Conservation (phyloP, 2,329 filamentous ascomycete genomes). For the Mycosphaerella arachidis region DNA sequence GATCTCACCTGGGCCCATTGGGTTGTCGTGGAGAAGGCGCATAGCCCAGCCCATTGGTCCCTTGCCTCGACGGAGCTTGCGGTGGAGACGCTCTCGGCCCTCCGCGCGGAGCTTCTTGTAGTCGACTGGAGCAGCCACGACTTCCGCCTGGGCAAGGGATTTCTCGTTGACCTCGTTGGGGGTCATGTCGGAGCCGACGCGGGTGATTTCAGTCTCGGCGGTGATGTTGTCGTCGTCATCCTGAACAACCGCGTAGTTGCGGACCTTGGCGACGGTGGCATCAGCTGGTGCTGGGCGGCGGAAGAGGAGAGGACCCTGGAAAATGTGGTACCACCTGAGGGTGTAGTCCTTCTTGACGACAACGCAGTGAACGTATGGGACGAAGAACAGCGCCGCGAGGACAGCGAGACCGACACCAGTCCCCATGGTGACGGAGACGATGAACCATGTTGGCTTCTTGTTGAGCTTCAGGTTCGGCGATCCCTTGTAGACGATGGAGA, state of each 20-base stretch:
- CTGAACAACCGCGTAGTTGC: slow-evolving; percentile 74
- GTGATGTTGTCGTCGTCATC: slow-evolving; percentile 37
- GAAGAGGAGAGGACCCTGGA: slow-evolving; percentile 37
- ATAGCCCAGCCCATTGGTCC: slow-evolving; percentile 80
- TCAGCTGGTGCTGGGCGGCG: slow-evolving; percentile 53
- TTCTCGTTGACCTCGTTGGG: slow-evolving; percentile 32
- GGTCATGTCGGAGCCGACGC: slow-evolving; percentile 39
- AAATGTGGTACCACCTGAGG: slow-evolving; percentile 32
- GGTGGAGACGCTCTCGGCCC: slow-evolving; percentile 56
- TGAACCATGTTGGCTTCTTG: slow-evolving; percentile 38
- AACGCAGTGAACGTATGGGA: slow-evolving; percentile 32
- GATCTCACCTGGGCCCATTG: slow-evolving; percentile 65
- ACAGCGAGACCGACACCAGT: slow-evolving; percentile 32
- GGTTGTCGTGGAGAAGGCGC: slow-evolving; percentile 70
- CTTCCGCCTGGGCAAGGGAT: slow-evolving; percentile 31
- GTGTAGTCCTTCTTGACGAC: slow-evolving; percentile 32
- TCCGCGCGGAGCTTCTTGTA: slow-evolving; percentile 61
- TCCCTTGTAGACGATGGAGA: slow-evolving; percentile 57
- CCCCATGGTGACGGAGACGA: slow-evolving; percentile 50
- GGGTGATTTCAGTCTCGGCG: slow-evolving; percentile 34
- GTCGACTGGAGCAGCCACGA: slow-evolving; percentile 11
- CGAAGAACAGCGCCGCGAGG: slow-evolving; percentile 42
- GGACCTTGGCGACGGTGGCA: slow-evolving; percentile 55
- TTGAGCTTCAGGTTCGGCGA: slow-evolving; percentile 43
- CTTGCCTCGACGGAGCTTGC: slow-evolving; percentile 56